These are phyloP conservation scores for Cystobasidium slooffiae DNA, from an alignment of 1,284 basidiomycete species.

Conservation along the genomic window DNA sequence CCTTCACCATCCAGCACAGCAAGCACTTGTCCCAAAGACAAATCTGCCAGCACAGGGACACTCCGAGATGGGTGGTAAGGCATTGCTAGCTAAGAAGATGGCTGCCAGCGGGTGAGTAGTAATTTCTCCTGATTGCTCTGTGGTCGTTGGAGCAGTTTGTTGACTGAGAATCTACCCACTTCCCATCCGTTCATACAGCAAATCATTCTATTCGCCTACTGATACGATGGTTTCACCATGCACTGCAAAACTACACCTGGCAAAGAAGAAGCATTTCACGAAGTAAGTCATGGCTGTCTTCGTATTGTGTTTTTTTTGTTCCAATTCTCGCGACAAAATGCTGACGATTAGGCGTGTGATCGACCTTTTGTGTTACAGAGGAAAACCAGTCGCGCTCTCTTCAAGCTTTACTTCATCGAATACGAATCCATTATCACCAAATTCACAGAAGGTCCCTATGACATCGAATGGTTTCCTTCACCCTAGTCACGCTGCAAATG, in stretches of 20 bases:
- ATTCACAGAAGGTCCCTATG: conserved; percentile 21
- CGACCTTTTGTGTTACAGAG: conserved; percentile 40
- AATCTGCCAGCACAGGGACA: conserved; percentile 43
- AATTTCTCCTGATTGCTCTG: neutral
- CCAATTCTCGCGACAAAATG: neutral
- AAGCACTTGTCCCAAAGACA: conserved; percentile 38
- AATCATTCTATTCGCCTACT: conserved; percentile 71
- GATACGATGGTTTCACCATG: conserved; percentile 90
- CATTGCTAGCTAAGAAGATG: conserved; percentile 47
- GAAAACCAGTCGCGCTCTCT: conserved; percentile 52
- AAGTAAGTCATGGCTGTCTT: conserved; percentile 66
- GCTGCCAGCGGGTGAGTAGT: conserved; percentile 41
- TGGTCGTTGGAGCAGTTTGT: conserved; percentile 10
- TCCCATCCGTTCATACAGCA: conserved; percentile 7
- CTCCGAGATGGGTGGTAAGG: conserved; percentile 44
- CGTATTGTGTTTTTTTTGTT: neutral
- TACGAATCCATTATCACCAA: conserved; percentile 31
- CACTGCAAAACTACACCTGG: conserved; percentile 82
- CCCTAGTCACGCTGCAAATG: conserved; percentile 33
- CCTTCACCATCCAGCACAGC: conserved; percentile 42
- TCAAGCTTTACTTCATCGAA: conserved; percentile 52
- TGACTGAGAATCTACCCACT: conserved; percentile 39
- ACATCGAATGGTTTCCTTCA: conserved; percentile 34
- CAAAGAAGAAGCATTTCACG: conserved; percentile 86
- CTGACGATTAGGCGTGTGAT: neutral